Base-by-base conservation (phyloP, 2,329 filamentous ascomycete species). In the Zalaria obscura region DNA sequence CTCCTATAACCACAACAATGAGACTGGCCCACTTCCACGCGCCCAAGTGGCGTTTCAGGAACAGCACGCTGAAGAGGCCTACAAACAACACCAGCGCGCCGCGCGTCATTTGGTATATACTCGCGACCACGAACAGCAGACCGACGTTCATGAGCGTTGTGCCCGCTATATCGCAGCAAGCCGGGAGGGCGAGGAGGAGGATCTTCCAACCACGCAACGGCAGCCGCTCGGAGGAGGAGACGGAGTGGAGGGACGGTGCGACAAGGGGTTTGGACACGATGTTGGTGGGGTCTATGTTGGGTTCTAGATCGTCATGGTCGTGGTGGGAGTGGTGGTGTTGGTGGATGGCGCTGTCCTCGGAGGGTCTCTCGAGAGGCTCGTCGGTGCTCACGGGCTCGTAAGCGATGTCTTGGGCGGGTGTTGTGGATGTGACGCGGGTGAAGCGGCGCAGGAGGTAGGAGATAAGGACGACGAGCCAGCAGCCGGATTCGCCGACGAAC, bases 81-180 rank as follows among this genome's bases (percentile, higher is more conserved):
- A 98, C 91, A 53, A 98, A 98, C 5, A 98, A 72, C 3, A 98
- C 89, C 35, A 98, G 71, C 0, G 91, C 91, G 5, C 91, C 91
- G 45, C 91, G 73, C 1, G 89, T 96, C 91, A 98, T 98, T 65
- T 98, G 91, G 64, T 95, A 98, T 55, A 98, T 95, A 46, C 85
- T 93, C 1, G 91, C 86, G 8, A 85, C 91, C 25, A 96, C 88
- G 58, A 96, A 88, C 38, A 96, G 72, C 50, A 98, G 70, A 3
- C 91, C 91, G 4, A 86, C 83, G 56, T 98, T 98, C 88, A 98
- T 96, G 42, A 96, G 73, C 3, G 91, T 98, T 4, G 91, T 98
- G 38, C 86, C 91, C 25, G 83, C 78, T 49, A 96, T 94, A 59
- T 98, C 91, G 64, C 88, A 95, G 56, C 87, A 81, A 35, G 91